phyloP scores from a whole-genome alignment of 2,329 filamentous ascomycete genomes.

The Clonostachys chloroleuca region DNA sequence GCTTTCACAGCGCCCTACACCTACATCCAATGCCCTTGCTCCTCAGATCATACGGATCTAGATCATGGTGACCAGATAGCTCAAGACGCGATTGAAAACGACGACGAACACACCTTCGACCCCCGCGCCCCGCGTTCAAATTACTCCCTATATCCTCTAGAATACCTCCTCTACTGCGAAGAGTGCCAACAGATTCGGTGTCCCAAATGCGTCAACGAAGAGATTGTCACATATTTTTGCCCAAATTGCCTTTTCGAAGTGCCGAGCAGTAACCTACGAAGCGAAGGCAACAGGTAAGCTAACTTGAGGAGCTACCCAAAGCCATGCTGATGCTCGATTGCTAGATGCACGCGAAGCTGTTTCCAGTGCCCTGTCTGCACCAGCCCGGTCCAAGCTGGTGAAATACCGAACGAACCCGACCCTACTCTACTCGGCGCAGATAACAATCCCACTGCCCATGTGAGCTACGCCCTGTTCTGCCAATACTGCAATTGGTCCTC shows the following conservation, averaged over 20 bases:
- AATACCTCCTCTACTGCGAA: slow-evolving; percentile 93
- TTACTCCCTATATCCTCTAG: slow-evolving; percentile 88
- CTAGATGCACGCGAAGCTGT: slow-evolving; percentile 86
- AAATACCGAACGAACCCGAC: slow-evolving; percentile 53
- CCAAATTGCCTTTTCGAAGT: slow-evolving; percentile 95
- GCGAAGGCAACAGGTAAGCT: slow-evolving; percentile 82
- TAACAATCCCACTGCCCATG: slow-evolving; percentile 15
- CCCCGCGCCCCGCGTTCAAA: slow-evolving; percentile 80
- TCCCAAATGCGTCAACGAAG: slow-evolving; percentile 84
- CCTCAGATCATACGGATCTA: slow-evolving; percentile 35
- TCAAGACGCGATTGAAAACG: slow-evolving; percentile 23
- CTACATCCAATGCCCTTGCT: slow-evolving; percentile 64
- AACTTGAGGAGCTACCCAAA: background rate
- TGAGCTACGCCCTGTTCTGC: slow-evolving; percentile 76
- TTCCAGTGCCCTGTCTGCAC: slow-evolving; percentile 92
- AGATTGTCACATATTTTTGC: slow-evolving; percentile 93
- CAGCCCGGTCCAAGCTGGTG: slow-evolving; percentile 71
- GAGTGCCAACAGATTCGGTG: slow-evolving; percentile 97
- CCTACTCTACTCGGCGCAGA: slow-evolving; percentile 37
- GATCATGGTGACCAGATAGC: slow-evolving; percentile 20
- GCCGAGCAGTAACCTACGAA: slow-evolving; percentile 85
- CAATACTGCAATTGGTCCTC: slow-evolving; percentile 93
- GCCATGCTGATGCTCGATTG: slow-evolving; percentile 7
- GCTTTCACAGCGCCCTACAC: slow-evolving; percentile 54
- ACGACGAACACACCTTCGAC: slow-evolving; percentile 79